A percentile compares a stretch with the other conserved stretches of the same genome.
Evolutionary conservation across 2,329 filamentous ascomycete genomes (phyloP).

Genomic region (Chrysoporthe austroafricana): DNA sequence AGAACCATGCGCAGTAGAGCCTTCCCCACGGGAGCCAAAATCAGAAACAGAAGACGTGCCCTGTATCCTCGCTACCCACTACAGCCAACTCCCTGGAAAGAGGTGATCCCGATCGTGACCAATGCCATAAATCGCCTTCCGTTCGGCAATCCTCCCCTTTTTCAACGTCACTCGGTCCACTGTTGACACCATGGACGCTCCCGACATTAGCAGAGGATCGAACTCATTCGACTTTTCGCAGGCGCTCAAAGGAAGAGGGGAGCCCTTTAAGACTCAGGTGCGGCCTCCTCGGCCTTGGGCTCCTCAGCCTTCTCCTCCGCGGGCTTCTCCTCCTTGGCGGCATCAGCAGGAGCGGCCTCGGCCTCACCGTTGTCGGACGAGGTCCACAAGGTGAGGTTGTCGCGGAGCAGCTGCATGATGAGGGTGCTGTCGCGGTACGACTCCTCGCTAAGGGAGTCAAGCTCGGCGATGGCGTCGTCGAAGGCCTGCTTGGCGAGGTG

Average conservation of each 20-base stretch:
- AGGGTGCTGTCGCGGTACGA: slow-evolving; percentile 98
- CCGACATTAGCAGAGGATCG: slow-evolving; percentile 21
- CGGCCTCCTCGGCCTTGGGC: slow-evolving; percentile 47
- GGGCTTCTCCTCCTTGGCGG: slow-evolving; percentile 60
- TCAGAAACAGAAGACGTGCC: slow-evolving; percentile 41
- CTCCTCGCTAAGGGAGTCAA: slow-evolving; percentile 96
- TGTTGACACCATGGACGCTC: slow-evolving; percentile 19
- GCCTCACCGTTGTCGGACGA: slow-evolving; percentile 86
- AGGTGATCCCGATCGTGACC: slow-evolving; percentile 39
- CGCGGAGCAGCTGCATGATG: slow-evolving; percentile 98
- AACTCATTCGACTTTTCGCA: slow-evolving; percentile 26
- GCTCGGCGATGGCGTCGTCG: slow-evolving; percentile 97
- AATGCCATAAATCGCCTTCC: slow-evolving; percentile 34
- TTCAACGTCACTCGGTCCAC: slow-evolving; percentile 28
- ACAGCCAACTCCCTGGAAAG: slow-evolving; percentile 41
- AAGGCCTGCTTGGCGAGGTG: slow-evolving; percentile 99
- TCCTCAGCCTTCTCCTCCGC: slow-evolving; percentile 60
- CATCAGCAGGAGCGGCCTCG: slow-evolving; percentile 64
- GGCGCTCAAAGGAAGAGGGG: slow-evolving; percentile 21
- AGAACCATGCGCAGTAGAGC: slow-evolving; percentile 15
- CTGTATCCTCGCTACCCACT: slow-evolving; percentile 45
- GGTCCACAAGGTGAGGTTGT: slow-evolving; percentile 98
- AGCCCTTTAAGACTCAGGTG: slow-evolving; percentile 57
- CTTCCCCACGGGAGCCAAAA: slow-evolving; percentile 35
- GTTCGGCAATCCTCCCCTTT: slow-evolving; percentile 20